Evolutionary conservation across 805 yeast species (phyloP), one percentile per base, ranked within the genome.

Genomic region (Ogataea paraovalis): DNA sequence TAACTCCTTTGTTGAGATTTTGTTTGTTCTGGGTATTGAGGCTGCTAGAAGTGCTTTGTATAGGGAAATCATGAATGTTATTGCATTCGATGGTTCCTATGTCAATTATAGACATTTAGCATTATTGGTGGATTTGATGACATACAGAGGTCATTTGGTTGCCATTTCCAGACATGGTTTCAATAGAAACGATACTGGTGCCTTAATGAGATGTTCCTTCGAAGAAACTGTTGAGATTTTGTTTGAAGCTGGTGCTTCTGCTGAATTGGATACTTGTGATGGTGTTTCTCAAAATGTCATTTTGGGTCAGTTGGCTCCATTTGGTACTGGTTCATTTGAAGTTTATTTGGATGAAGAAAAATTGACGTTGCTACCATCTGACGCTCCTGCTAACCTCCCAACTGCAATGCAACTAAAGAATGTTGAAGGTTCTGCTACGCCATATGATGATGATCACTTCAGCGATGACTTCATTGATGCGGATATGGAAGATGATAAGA

Each of bases 141-240:
- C 99, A 2, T 87, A 96, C 36, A 85, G 96, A 64, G 99, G 99
- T 62, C 96, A 92, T 65, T 76, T 94, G 69, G 92, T 95, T 87
- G 98, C 99, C 37, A 91, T 94, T 61, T 92, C 98, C 39, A 95
- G 99, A 79, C 99, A 94, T 66, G 99, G 99, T 79, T 92, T 94
- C 71, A 94, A 94, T 71, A 85, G 99, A 72, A 87, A 96, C 34
- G 97, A 94, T 57, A 94, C 99, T 27, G 99, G 99, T 71, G 99
- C 99, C 2, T 78, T 94, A 64, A 94, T 94, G 99, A 83, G 99
- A 71, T 94, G 97, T 75, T 92, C 99, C 39, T 94, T 94, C 74
- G 99, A 94, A 72, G 99, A 94, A 70, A 94, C 99, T 7, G 99
- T 94, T 38, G 99, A 94, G 72, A 94, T 94, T 62, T 73, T 94